These are phyloP conservation scores for Solanum chmielewskii DNA, from an alignment of 257 asterid genomes.

Conservation along the genomic window DNA sequence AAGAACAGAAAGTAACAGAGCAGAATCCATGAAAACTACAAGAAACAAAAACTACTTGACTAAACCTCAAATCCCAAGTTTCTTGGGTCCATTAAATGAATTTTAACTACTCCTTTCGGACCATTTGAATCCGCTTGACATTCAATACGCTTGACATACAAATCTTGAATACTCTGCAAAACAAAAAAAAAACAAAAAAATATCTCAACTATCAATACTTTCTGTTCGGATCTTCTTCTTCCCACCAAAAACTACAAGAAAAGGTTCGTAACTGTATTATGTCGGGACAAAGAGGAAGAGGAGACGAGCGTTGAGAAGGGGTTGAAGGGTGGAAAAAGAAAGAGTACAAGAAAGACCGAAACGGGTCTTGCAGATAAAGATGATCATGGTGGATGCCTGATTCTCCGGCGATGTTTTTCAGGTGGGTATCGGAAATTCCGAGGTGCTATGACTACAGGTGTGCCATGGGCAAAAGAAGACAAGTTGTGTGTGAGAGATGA, in stretches of 20 bases:
- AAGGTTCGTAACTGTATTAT: neutral
- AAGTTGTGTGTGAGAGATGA: neutral
- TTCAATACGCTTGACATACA: neutral
- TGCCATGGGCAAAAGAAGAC: neutral
- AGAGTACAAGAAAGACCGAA: conserved; percentile 2
- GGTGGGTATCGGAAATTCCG: neutral
- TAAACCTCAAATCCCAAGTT: neutral
- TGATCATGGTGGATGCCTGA: neutral
- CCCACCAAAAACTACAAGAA: neutral
- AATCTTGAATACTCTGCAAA: neutral
- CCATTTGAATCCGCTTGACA: neutral
- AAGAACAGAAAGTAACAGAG: conserved; percentile 15
- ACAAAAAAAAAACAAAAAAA: too few species aligned
- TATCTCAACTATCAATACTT: neutral
- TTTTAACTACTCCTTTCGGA: neutral
- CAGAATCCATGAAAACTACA: conserved; percentile 8
- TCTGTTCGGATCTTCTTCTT: neutral
- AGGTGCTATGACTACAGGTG: neutral
- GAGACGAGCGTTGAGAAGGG: conserved; percentile 19
- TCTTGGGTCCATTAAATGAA: neutral
- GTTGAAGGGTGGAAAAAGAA: conserved; percentile 14
- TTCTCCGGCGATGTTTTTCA: neutral
- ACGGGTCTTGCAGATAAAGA: conserved; percentile 1
- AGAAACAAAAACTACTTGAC: neutral
- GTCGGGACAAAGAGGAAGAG: conserved; percentile 36